A percentile compares a stretch with the other conserved stretches of the same genome.
These are phyloP conservation scores for Pinus tabuliformis DNA, from an alignment of 75 land plant genomes.

Conservation along the genomic window DNA sequence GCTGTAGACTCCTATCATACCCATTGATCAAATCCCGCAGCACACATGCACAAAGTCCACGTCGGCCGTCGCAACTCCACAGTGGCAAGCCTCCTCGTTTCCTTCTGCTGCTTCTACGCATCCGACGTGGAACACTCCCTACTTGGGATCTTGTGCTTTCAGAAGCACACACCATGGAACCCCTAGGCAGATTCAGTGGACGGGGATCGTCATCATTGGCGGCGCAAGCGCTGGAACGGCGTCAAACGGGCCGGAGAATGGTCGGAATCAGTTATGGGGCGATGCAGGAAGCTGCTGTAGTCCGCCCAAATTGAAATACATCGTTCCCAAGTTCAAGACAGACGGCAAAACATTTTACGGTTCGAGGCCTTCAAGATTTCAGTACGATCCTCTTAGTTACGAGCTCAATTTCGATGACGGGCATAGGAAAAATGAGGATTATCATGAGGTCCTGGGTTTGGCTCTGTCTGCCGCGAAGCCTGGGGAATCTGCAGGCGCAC, in stretches of 20 bases:
- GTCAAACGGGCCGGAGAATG: not conserved
- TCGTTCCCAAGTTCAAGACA: not conserved
- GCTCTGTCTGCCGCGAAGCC: not conserved
- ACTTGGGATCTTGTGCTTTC: not conserved
- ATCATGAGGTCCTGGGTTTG: not conserved
- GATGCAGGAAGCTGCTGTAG: conserved; percentile 2
- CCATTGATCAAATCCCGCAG: not conserved
- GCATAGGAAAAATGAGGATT: too few species aligned
- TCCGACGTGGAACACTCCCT: not conserved
- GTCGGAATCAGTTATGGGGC: not conserved
- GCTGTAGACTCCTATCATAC: too few species aligned
- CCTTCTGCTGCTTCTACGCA: not conserved
- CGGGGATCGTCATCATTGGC: not conserved
- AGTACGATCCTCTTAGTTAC: not conserved
- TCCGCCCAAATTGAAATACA: not conserved
- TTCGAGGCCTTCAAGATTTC: not conserved
- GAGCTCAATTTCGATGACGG: conserved; percentile 1
- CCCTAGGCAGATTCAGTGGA: not conserved
- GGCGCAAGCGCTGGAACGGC: conserved; percentile 1
- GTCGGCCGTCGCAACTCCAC: too few species aligned
- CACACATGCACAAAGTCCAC: too few species aligned
- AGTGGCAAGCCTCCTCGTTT: not conserved
- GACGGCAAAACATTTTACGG: not conserved
- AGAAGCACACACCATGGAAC: not conserved
- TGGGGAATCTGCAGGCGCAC: too few species aligned